Conservation (phyloP, 2,329 filamentous ascomycete genomes). For the Chalara sp. region DNA sequence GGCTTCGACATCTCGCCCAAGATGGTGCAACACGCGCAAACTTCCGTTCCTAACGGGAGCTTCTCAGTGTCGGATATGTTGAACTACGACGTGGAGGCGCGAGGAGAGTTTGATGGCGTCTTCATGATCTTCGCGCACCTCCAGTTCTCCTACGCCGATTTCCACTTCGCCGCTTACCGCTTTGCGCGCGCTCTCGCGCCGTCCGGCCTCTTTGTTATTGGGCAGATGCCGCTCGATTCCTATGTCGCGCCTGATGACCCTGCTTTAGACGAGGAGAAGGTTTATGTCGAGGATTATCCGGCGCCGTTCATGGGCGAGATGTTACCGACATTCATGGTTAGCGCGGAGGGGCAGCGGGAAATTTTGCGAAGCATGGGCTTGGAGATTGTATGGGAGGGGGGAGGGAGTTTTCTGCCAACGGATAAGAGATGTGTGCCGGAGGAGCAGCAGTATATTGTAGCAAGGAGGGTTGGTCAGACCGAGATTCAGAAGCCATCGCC, state of each 20-base stretch:
- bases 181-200: conserved; percentile 18
- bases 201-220: conserved; percentile 21
- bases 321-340: conserved; percentile 17
- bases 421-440: too few species aligned
- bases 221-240: conserved; percentile 21
- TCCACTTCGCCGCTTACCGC: conserved; percentile 19
- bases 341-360: conserved; percentile 13
- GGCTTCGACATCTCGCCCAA: conserved; percentile 25
- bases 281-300: conserved; percentile 19
- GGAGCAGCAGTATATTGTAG: too few species aligned
- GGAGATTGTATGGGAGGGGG: conserved; percentile 16
- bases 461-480: too few species aligned
- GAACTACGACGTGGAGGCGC: conserved; percentile 13
- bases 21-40: conserved; percentile 23
- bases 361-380: conserved; percentile 18
- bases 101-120: conserved; percentile 17
- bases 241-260: conserved; percentile 19
- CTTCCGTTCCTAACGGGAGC: conserved; percentile 8
- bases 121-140: conserved; percentile 27
- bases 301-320: conserved; percentile 19
- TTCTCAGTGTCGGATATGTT: conserved; percentile 23
- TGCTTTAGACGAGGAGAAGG: conserved; percentile 23
- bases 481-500: too few species aligned
- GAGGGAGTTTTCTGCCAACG: too few species aligned
- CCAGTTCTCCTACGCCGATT: conserved; percentile 20